Evolutionary conservation across 2,329 filamentous ascomycete species (phyloP).

Genomic region (Aspergillus sp.): DNA sequence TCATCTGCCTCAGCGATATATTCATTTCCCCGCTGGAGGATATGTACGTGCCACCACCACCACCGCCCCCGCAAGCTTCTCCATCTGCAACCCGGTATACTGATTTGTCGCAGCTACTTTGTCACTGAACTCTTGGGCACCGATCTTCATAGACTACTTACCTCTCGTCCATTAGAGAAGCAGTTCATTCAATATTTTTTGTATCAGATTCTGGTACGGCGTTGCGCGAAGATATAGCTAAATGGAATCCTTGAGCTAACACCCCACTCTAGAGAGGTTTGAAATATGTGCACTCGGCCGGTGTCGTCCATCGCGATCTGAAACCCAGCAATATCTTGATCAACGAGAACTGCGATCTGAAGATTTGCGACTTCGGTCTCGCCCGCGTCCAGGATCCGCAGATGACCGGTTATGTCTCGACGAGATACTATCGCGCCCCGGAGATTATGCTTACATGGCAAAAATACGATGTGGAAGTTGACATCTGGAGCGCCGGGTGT

Average conservation of each 20-base stretch:
- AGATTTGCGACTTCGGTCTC: constrained; percentile 98
- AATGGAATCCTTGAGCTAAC: constrained; percentile 2
- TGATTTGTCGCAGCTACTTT: constrained; percentile 62
- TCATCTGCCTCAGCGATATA: constrained; percentile 97
- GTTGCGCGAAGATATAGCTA: constrained; percentile 8
- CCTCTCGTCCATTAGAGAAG: constrained; percentile 91
- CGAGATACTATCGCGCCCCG: constrained; percentile 94
- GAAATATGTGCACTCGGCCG: constrained; percentile 98
- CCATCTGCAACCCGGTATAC: neutral
- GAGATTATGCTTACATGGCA: constrained; percentile 99
- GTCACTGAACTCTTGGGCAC: constrained; percentile 96
- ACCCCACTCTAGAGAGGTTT: constrained; percentile 63
- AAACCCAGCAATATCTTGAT: constrained; percentile 99
- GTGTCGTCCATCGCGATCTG: constrained; percentile 92
- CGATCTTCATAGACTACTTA: constrained; percentile 89
- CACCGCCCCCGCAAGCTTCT: neutral
- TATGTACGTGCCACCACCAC: constrained; percentile 55
- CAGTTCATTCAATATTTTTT: constrained; percentile 99
- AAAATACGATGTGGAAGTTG: constrained; percentile 98
- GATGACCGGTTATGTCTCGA: constrained; percentile 99
- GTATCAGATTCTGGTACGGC: constrained; percentile 89
- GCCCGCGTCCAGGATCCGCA: constrained; percentile 97
- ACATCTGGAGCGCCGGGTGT: constrained; percentile 98
- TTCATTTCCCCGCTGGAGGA: constrained; percentile 99
- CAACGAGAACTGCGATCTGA: constrained; percentile 98